Conservation (phyloP, 495 filamentous ascomycete genomes). For the Aspergillus asperescens region DNA sequence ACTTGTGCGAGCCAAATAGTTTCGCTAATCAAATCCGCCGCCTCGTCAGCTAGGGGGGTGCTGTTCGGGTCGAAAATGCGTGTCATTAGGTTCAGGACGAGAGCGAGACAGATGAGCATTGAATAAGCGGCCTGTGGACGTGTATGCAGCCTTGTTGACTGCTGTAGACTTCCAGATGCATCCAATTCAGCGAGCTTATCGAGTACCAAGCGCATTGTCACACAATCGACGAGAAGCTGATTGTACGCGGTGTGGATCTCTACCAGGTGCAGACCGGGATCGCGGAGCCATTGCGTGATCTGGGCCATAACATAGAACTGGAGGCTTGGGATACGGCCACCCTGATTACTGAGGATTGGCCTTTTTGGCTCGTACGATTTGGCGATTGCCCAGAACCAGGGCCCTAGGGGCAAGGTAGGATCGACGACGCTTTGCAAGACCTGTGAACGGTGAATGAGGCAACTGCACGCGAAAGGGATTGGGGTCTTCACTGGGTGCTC, state of each 20-base stretch:
- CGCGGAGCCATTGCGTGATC: constrained; percentile 19
- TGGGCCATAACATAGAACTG: constrained; percentile 17
- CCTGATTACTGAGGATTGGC: background rate
- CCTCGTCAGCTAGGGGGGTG: constrained; percentile 13
- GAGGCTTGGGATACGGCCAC: constrained; percentile 10
- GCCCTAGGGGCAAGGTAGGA: constrained; percentile 23
- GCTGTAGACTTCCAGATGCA: background rate
- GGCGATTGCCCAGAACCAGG: constrained; percentile 17
- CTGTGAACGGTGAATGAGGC: constrained; percentile 11
- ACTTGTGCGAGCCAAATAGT: constrained; percentile 15
- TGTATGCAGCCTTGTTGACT: constrained; percentile 10
- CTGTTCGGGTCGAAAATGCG: constrained; percentile 19
- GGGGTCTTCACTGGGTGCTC: background rate
- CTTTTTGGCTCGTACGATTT: constrained; percentile 5
- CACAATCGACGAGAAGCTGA: constrained; percentile 13
- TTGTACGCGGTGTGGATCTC: constrained; percentile 22
- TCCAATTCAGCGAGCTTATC: background rate
- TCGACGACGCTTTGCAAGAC: constrained; percentile 32
- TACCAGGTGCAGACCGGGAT: constrained; percentile 15
- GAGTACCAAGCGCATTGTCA: constrained; percentile 11
- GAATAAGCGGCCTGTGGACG: constrained; percentile 23
- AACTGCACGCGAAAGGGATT: background rate
- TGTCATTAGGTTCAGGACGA: constrained; percentile 31
- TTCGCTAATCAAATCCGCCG: constrained; percentile 17
- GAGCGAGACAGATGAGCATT: constrained; percentile 19